Base-by-base conservation (phyloP, 495 filamentous ascomycete genomes). In the Sphaerosporella brunnea region DNA sequence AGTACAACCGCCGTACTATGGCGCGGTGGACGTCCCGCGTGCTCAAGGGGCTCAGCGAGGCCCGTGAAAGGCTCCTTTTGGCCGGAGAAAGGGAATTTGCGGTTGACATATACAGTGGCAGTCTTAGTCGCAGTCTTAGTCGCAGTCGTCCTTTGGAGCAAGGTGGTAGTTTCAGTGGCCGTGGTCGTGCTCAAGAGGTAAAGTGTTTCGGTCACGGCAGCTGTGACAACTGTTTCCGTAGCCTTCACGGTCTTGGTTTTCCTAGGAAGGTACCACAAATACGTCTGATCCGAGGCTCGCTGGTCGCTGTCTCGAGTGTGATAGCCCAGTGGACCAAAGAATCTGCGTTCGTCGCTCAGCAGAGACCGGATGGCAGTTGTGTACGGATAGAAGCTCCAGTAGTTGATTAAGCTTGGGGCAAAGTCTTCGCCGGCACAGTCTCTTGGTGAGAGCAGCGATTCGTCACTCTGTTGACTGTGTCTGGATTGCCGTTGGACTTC, bases 311-410 rank as follows among this genome's bases (percentile, higher is more conserved):
- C 25, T 16, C 43, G 24, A 21, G 43, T 34, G 23, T 35, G 43
- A 19, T 20, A 30, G 8, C 43, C 43, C 18, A 46, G 26, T 8
- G n/a, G n/a, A 8, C 43, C 43, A 21, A 46, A 46, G 24, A 43
- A 43, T 10, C 23, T 24, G 11, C 20, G 40, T 26, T 43, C 40
- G 20, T 26, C 10, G 10, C 26, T 23, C 13, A 13, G 20, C 13
- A 25, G 21, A 11, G 19, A n/a, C 2, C 40, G 40, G 40, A 43
- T 26, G 9, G 40, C 40, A 1, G 40, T 43, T 11, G 40, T 43
- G 21, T 43, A 43, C 13, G 40, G 40, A 26, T 43, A 43, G 21
- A 24, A 43, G 40, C 24, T 43, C 40, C 40, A 43, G 13, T 24
- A 26, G 1, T 24, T 23, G 37, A 18, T 18, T 40, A n/a, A n/a